A percentile compares a stretch with the other conserved stretches of the same genome.
Evolutionary conservation across 139 green algal species (phyloP).

Genomic region (Ettlia oleoabundans): DNA sequence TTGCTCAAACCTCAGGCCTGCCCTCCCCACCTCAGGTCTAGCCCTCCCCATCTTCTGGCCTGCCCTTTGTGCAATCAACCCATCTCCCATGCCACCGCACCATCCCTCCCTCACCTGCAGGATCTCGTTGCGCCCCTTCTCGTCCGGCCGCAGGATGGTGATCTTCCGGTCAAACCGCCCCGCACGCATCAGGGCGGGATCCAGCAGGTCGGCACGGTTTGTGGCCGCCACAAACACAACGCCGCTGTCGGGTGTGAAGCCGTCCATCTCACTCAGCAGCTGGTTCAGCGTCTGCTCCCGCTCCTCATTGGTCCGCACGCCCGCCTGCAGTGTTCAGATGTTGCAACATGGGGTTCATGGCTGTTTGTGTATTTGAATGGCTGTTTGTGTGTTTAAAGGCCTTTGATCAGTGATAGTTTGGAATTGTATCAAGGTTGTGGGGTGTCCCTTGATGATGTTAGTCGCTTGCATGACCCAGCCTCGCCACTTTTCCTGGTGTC

Average conservation of each 20-base stretch:
- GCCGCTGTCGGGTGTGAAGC: slow-evolving; percentile 92
- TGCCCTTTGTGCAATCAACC: too few relatives aligned
- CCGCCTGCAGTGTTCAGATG: slow-evolving; percentile 38
- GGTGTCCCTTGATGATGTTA: too few relatives aligned
- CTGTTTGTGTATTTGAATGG: too few relatives aligned
- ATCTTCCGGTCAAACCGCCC: slow-evolving; percentile 97
- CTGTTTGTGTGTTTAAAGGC: too few relatives aligned
- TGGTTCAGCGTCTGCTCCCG: slow-evolving; percentile 98
- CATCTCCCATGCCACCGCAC: too few relatives aligned
- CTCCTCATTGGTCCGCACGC: slow-evolving; percentile 66
- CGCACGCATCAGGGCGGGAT: slow-evolving; percentile 83
- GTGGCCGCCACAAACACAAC: slow-evolving; percentile 98
- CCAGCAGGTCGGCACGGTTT: slow-evolving; percentile 80
- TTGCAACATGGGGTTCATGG: too few relatives aligned
- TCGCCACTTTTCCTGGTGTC: too few relatives aligned
- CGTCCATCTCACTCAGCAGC: slow-evolving; percentile 98
- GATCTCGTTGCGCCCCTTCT: slow-evolving; percentile 76
- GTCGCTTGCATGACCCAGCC: too few relatives aligned
- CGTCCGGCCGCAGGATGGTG: slow-evolving; percentile 78
- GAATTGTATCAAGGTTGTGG: too few relatives aligned
- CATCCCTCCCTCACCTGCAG: slow-evolving; percentile 77
- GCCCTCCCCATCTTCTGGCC: not conserved
- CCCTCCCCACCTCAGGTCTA: too few relatives aligned
- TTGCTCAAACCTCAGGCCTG: not conserved
- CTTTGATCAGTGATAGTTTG: too few relatives aligned